Evolutionary conservation across 495 filamentous ascomycete species (phyloP).

Genomic region (Daldinia loculata): DNA sequence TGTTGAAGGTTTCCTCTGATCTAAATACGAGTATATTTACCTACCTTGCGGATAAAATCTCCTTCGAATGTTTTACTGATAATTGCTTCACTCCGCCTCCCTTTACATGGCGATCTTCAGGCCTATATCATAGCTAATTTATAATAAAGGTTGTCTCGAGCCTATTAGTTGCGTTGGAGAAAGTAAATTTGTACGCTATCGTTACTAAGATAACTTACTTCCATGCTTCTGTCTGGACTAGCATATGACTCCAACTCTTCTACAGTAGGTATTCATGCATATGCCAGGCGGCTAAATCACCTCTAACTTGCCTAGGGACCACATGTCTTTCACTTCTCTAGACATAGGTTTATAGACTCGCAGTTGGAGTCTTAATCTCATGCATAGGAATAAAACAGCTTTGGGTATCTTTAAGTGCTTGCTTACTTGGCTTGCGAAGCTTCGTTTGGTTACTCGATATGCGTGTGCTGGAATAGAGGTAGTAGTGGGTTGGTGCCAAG

Average conservation of each 20-base stretch:
- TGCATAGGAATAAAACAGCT: not conserved
- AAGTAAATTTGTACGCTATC: not conserved
- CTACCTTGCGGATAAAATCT: too few relatives aligned
- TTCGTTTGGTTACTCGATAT: slow-evolving; percentile 11
- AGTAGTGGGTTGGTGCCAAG: slow-evolving; percentile 27
- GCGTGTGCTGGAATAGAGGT: slow-evolving; percentile 9
- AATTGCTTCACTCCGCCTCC: not conserved
- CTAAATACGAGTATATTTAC: too few relatives aligned
- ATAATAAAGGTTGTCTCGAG: not conserved
- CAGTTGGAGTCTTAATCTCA: not conserved
- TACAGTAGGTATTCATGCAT: not conserved
- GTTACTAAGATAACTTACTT: not conserved
- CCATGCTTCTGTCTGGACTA: not conserved
- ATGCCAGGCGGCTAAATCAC: slow-evolving; percentile 13
- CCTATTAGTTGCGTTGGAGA: not conserved
- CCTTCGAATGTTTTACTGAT: too few relatives aligned
- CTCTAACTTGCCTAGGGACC: not conserved
- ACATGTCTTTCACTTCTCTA: not conserved
- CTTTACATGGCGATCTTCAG: not conserved
- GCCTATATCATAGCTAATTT: not conserved
- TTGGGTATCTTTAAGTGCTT: not conserved
- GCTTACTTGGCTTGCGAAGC: not conserved
- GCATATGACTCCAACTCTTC: not conserved
- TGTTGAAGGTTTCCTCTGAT: too few relatives aligned
- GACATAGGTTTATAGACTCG: not conserved